phyloP scores from a whole-genome alignment of 2,329 filamentous ascomycete species.

The Fusarium beomiforme region DNA sequence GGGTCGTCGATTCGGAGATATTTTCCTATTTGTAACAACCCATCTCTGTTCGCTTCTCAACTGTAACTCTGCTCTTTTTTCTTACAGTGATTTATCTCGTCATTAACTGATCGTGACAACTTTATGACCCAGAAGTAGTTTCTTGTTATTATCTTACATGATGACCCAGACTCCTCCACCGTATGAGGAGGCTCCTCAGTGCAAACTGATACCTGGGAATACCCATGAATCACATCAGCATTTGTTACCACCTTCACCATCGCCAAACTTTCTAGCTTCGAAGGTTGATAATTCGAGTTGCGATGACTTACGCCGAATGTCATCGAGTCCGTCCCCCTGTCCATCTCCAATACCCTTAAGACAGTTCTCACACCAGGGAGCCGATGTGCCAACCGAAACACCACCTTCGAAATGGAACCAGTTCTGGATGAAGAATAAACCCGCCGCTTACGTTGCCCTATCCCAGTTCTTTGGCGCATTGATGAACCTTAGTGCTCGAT shows the following conservation, averaged over 20 bases:
- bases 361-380: constrained; percentile 7
- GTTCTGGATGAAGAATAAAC: constrained; percentile 74
- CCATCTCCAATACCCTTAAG: constrained; percentile 37
- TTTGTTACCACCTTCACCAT: constrained; percentile 24
- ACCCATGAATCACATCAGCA: constrained; percentile 21
- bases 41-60: not conserved
- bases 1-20: constrained; percentile 17
- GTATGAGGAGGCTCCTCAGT: constrained; percentile 31
- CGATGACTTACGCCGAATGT: constrained; percentile 38
- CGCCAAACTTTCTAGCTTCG: constrained; percentile 11
- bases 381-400: constrained; percentile 8
- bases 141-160: not conserved
- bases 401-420: constrained; percentile 39
- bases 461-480: constrained; percentile 83
- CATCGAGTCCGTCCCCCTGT: constrained; percentile 38
- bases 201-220: constrained; percentile 24
- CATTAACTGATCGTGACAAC: not conserved
- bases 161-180: constrained; percentile 33
- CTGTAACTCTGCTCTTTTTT: constrained; percentile 15
- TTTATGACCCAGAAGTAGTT: not conserved
- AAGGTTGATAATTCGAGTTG: constrained; percentile 30
- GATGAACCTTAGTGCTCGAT: constrained; percentile 85
- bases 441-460: constrained; percentile 75
- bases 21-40: constrained; percentile 23
- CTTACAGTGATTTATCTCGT: not conserved